Percentiles rank a stretch among this genome's conserved stretches.
Evolutionary conservation across 257 asterid genomes (phyloP).

Genomic region (Echium plantagineum): DNA sequence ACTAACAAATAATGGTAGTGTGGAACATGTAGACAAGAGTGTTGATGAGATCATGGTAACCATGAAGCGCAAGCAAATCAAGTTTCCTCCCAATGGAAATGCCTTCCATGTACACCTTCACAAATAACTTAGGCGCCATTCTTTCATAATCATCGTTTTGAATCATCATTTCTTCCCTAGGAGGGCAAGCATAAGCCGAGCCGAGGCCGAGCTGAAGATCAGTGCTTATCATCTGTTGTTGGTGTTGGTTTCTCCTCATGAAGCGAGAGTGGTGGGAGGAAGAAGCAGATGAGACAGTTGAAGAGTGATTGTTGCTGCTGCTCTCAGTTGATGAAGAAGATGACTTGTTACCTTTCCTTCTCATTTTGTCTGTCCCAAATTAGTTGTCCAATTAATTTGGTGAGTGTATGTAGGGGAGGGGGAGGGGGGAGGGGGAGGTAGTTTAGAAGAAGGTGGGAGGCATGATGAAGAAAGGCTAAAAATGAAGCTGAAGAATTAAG

Average conservation of each 20-base stretch:
- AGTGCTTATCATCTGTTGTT: not conserved
- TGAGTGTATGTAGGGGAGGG: too few species aligned
- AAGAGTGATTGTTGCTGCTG: not conserved
- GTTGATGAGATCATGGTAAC: constrained; percentile 8
- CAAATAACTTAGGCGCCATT: not conserved
- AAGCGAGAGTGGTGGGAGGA: not conserved
- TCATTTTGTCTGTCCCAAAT: not conserved
- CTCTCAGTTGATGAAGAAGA: not conserved
- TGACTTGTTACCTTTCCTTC: not conserved
- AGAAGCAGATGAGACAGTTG: not conserved
- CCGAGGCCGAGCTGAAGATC: constrained; percentile 1
- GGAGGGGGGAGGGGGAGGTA: too few species aligned
- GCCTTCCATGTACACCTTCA: constrained; percentile 14
- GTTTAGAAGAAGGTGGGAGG: not conserved
- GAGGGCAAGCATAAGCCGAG: not conserved
- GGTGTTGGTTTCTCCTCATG: not conserved
- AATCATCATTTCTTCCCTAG: not conserved
- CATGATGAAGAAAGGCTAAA: not conserved
- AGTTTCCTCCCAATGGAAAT: constrained; percentile 14
- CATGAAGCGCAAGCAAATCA: constrained; percentile 8
- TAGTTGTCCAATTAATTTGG: too few species aligned
- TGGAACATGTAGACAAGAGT: constrained; percentile 7
- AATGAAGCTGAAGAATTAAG: not conserved
- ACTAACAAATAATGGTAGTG: constrained; percentile 11
- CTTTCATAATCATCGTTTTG: not conserved